Base-by-base conservation (phyloP, 2,329 filamentous ascomycete species). In the Rutstroemia sp. region DNA sequence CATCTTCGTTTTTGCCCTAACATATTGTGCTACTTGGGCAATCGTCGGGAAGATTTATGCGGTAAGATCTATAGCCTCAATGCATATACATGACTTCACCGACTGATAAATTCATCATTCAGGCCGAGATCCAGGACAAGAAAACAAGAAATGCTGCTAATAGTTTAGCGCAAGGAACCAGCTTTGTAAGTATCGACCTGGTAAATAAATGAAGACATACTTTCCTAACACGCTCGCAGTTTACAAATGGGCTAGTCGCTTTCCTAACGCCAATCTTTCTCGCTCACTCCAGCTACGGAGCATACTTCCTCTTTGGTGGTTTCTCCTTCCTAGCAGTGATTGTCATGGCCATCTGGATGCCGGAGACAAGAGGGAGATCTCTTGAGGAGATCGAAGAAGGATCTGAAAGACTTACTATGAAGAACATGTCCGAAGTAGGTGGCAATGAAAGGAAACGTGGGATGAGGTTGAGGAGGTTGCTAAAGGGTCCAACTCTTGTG, bases 11-110 rank as follows among this genome's bases (percentile, higher is more conserved):
- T 80, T 78, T 56, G 72, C 74, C 0, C 65, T 78, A 7, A 69
- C 70, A 0, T 80, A 73, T 60, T 72, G 69, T 19, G 68, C 68
- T 0, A 76, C 77, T 0, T 83, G 80, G 78, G 79, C 71, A 0
- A 75, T 84, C 16, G 73, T 75, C 0, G 70, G 76, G 42, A 80
- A 78, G 61, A 76, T 83, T 10, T 83, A 81, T 57, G 74, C 76
- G 1, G 30, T 34, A 34, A 34, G 30, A 34, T 34, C 10, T 5
- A 34, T 74, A 74, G 2, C 21, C 4, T 10, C 7, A 44, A 5
- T 44, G 18, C n/a, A 21, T 9, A 44, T 21, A 21, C n/a, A 44
- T 21, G 9, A 18, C 10, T 44, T 18, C 2, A 5, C 16, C 2
- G 16, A 8, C n/a, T 18, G 41, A 44, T 3, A 44, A 44, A 18